These are phyloP conservation scores for Ichthyophthirius multifiliis DNA, from an alignment of 169 alveolate genomes.

Conservation along the genomic window DNA sequence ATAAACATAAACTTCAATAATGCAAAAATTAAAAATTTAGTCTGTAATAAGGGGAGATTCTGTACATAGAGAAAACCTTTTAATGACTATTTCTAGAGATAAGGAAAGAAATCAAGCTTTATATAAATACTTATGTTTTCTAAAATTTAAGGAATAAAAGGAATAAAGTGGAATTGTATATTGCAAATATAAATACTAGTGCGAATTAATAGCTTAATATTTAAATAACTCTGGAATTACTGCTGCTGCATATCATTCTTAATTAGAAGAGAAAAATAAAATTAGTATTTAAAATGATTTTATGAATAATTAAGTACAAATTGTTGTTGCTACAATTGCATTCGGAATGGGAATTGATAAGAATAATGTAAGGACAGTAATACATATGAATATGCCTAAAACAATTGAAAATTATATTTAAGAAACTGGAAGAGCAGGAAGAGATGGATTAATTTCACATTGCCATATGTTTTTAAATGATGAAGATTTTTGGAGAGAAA, in stretches of 20 bases:
- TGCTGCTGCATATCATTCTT: conserved; percentile 16
- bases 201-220: conserved; percentile 15
- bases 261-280: conserved; percentile 9
- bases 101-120: conserved; percentile 13
- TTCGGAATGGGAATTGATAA: conserved; percentile 99
- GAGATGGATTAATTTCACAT: conserved; percentile 79
- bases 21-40: conserved; percentile 35
- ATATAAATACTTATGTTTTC: no score
- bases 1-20: conserved; percentile 63
- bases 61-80: conserved; percentile 8
- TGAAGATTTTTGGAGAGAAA: conserved; percentile 49
- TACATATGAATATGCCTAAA: conserved; percentile 96
- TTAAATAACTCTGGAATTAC: background rate
- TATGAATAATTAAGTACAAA: conserved; percentile 60
- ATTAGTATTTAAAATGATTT: conserved; percentile 60
- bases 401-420: conserved; percentile 90
- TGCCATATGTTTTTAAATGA: conserved; percentile 75
- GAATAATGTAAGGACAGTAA: conserved; percentile 94
- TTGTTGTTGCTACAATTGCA: conserved; percentile 97
- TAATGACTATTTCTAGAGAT: conserved; percentile 24
- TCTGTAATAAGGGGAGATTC: background rate
- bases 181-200: conserved; percentile 19
- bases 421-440: conserved; percentile 97
- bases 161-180: no score
- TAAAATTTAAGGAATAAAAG: no score